Percentiles rank a stretch among this genome's conserved stretches.
Evolutionary conservation across 1,284 basidiomycete genomes (phyloP).

Genomic region (Bjerkandera adusta): DNA sequence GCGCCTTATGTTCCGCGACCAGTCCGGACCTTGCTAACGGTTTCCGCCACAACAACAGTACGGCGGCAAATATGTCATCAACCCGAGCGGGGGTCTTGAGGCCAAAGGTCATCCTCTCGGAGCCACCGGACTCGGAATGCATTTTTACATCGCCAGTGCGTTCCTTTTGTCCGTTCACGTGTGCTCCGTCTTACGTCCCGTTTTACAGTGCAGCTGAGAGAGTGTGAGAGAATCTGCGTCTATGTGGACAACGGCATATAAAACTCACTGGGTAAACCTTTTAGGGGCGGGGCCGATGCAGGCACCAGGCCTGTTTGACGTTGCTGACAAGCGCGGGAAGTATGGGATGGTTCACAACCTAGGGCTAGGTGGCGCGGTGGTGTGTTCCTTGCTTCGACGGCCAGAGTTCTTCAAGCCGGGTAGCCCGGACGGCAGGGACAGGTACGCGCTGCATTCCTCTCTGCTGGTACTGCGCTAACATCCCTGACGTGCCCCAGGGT

Average conservation of each 20-base stretch:
- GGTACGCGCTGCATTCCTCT: slow-evolving; percentile 38
- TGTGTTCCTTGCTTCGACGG: slow-evolving; percentile 70
- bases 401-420: slow-evolving; percentile 70
- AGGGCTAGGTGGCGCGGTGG: slow-evolving; percentile 77
- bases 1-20: slow-evolving; percentile 2
- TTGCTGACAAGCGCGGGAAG: slow-evolving; percentile 65
- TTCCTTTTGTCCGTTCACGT: slow-evolving; percentile 15
- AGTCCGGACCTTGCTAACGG: neutral
- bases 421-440: slow-evolving; percentile 61
- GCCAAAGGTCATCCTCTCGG: slow-evolving; percentile 87
- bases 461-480: neutral
- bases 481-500: slow-evolving; percentile 48
- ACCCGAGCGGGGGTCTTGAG: slow-evolving; percentile 85
- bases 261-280: neutral
- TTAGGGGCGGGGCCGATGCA: slow-evolving; percentile 83
- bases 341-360: slow-evolving; percentile 84
- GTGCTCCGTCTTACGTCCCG: slow-evolving; percentile 10
- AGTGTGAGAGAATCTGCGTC: slow-evolving; percentile 43
- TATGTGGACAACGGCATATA: slow-evolving; percentile 3
- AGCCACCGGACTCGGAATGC: slow-evolving; percentile 85
- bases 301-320: slow-evolving; percentile 66
- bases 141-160: slow-evolving; percentile 82
- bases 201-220: slow-evolving; percentile 64
- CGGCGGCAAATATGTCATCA: slow-evolving; percentile 86
- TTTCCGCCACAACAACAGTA: slow-evolving; percentile 42